A percentile compares a stretch with the other conserved stretches of the same genome.
Evolutionary conservation across 108 stramenopile species (phyloP).

Genomic region (Cyclotella sp.): DNA sequence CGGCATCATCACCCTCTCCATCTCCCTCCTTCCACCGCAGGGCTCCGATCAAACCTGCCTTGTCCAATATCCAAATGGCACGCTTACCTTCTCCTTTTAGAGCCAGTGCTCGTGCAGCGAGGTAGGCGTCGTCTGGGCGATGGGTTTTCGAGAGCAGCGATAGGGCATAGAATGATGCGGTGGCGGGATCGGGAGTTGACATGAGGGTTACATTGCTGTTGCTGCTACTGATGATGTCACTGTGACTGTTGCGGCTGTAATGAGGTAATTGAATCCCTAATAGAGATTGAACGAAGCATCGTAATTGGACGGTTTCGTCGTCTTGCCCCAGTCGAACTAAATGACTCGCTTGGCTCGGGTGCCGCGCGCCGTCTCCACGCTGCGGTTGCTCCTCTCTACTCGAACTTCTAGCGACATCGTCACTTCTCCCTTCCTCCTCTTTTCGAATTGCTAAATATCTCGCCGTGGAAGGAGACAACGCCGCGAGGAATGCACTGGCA

Average conservation of each 20-base stretch:
- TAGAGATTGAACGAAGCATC: conserved; percentile 46
- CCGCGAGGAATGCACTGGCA: conserved; percentile 19
- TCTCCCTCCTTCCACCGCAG: background rate
- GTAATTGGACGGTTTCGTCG: conserved; percentile 29
- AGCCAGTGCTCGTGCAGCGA: conserved; percentile 62
- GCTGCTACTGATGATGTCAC: background rate
- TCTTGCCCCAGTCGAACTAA: conserved; percentile 5
- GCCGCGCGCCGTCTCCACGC: background rate
- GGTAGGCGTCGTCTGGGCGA: conserved; percentile 62
- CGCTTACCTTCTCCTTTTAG: conserved; percentile 61
- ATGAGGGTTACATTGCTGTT: background rate
- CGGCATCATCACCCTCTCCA: conserved; percentile 5
- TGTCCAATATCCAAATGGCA: conserved; percentile 61
- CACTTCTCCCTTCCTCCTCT: background rate
- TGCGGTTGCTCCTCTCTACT: background rate
- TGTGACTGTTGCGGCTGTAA: background rate
- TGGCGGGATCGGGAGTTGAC: conserved; percentile 53
- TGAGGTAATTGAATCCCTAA: conserved; percentile 30
- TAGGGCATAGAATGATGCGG: conserved; percentile 72
- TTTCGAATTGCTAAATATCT: background rate
- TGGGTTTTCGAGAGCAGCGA: conserved; percentile 63
- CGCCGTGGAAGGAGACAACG: conserved; percentile 26
- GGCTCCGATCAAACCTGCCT: conserved; percentile 45
- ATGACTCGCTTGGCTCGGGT: background rate
- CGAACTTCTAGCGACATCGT: background rate